phyloP scores from a whole-genome alignment of 192 early-diverging fungal species.

The Backusella westeae region DNA sequence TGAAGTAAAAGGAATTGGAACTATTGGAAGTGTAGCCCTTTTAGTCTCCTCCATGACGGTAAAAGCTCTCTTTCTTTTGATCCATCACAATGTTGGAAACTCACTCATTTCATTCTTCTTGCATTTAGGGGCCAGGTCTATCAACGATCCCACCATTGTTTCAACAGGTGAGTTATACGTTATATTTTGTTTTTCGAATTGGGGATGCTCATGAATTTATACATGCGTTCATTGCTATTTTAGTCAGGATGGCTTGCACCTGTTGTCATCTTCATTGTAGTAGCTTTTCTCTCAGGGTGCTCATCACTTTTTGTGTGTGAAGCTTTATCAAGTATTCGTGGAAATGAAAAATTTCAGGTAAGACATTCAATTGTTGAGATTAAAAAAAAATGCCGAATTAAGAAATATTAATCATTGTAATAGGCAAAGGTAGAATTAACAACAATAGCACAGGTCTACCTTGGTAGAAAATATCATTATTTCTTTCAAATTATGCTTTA shows the following conservation, averaged over 20 bases:
- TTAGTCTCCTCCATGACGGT: constrained; percentile 34
- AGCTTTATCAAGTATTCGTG: constrained; percentile 63
- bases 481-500: constrained; percentile 63
- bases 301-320: constrained; percentile 71
- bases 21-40: constrained; percentile 21
- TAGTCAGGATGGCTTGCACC: constrained; percentile 45
- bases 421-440: constrained; percentile 70
- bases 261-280: constrained; percentile 49
- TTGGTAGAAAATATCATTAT: constrained; percentile 60
- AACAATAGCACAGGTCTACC: constrained; percentile 62
- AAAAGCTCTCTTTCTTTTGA: neutral
- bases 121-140: constrained; percentile 26
- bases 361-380: neutral
- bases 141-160: constrained; percentile 51
- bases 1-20: constrained; percentile 16
- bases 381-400: neutral
- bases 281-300: constrained; percentile 58
- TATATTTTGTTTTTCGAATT: constrained; percentile 12
- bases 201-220: neutral
- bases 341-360: constrained; percentile 70
- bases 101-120: neutral
- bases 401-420: neutral
- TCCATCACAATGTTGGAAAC: neutral
- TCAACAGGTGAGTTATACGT: constrained; percentile 53
- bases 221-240: neutral